Evolutionary conservation across 257 asterid genomes (phyloP).

Genomic region (Asclepias syriaca): DNA sequence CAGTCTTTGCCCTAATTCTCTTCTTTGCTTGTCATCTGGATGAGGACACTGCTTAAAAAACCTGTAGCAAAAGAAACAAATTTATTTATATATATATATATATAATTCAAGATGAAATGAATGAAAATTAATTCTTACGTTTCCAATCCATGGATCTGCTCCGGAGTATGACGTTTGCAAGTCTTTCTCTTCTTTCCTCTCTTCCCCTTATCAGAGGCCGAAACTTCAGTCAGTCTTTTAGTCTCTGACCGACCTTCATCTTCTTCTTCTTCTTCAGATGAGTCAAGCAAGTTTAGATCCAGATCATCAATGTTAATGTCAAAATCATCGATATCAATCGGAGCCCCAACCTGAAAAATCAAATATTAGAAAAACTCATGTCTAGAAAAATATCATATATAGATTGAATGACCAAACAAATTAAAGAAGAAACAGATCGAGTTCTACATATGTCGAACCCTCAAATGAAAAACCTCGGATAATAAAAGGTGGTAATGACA

Average conservation of each 20-base stretch:
- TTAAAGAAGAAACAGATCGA: background rate
- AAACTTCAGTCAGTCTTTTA: background rate
- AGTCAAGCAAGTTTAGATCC: background rate
- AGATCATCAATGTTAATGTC: too few species aligned
- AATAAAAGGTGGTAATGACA: background rate
- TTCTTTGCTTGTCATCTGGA: conserved; percentile 34
- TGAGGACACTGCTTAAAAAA: conserved; percentile 22
- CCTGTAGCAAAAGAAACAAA: conserved; percentile 2
- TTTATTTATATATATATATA: too few species aligned
- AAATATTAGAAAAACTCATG: too few species aligned
- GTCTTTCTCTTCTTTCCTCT: background rate
- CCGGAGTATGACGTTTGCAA: background rate
- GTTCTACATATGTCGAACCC: background rate
- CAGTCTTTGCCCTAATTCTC: conserved; percentile 13
- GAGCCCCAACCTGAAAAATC: background rate
- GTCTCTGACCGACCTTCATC: background rate
- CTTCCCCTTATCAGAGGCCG: background rate
- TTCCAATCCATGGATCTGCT: background rate
- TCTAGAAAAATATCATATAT: too few species aligned
- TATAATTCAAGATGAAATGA: too few species aligned
- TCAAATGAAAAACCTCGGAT: background rate
- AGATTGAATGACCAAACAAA: too few species aligned
- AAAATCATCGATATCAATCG: background rate
- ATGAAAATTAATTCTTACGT: background rate
- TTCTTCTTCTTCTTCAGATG: background rate